Base-by-base conservation (phyloP, 345 rosid species). In the Luvunga scandens region DNA sequence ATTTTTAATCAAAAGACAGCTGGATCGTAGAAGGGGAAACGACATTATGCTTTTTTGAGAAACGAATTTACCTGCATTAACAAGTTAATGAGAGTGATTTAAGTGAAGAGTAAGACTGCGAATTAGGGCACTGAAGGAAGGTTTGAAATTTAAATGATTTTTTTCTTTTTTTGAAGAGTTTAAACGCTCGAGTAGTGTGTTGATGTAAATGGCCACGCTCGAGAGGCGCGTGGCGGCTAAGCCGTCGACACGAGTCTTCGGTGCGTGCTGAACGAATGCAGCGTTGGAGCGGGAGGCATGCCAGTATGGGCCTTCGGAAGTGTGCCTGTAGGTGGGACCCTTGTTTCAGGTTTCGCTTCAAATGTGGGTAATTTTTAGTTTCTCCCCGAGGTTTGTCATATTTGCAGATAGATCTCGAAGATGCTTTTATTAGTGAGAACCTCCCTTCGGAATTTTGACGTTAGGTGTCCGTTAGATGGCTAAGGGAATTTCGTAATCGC, bases 51-150 rank as follows among this genome's bases (percentile, higher is more conserved):
- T 16, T 14, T 73, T 48, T 21, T 22, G 31, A n/a, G 2, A 48
- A 36, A 24, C 22, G 22, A 74, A 61, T 21, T 21, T 28, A 71
- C 63, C 63, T 53, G 75, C 75, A 71, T 53, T 70, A 1, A 45
- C 18, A 45, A 3, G 1, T 45, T 13, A 5, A 14, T 45, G 50
- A 45, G 50, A 45, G 50, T 45, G 50, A 45, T 12, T 45, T 45
- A 3, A 45, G 50, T 61, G 21, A 16, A 28, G 67, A 63, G 22
- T 63, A 1, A 14, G 36, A 63, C 22, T 30, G 22, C 3, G 22
- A 10, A 25, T 24, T 24, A 60, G 64, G 64, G 64, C 64, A 24
- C 50, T 45, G 50, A 13, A 3, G 16, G 50, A 0, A 31, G 22
- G n/a, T 2, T 30, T 18, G 3, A 31, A 30, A 19, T 21, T 21